Conservation (phyloP, 164 flowering plant genomes). For the Protea cynaroides region DNA sequence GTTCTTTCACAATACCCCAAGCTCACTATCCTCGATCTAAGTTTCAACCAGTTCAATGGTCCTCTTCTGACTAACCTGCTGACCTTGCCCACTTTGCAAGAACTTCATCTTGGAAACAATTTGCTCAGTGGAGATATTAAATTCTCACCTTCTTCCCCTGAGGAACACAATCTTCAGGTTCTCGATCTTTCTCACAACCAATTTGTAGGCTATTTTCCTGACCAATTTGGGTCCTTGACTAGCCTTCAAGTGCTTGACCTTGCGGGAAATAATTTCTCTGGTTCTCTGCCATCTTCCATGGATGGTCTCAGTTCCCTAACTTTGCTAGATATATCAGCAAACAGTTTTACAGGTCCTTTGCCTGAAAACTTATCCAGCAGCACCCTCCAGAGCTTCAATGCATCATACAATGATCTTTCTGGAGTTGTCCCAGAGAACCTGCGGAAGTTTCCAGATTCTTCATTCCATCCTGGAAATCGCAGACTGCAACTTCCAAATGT, state of each 20-base stretch:
- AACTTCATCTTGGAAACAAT: slow-evolving; percentile 67
- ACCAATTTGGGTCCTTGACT: slow-evolving; percentile 47
- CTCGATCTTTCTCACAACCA: slow-evolving; percentile 83
- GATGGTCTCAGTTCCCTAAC: slow-evolving; percentile 38
- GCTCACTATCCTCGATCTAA: slow-evolving; percentile 68
- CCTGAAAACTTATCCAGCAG: slow-evolving; percentile 56
- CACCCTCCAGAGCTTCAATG: slow-evolving; percentile 62
- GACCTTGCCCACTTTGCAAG: slow-evolving; percentile 56
- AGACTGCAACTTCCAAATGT: slow-evolving; percentile 43
- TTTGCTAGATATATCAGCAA: slow-evolving; percentile 70
- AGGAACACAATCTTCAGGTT: slow-evolving; percentile 40
- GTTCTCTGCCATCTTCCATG: slow-evolving; percentile 72
- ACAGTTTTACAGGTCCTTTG: slow-evolving; percentile 72
- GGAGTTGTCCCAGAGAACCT: slow-evolving; percentile 83
- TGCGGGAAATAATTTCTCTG: slow-evolving; percentile 69
- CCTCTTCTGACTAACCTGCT: slow-evolving; percentile 47
- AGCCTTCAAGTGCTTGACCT: slow-evolving; percentile 59
- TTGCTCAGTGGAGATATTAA: slow-evolving; percentile 42
- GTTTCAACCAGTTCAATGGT: slow-evolving; percentile 70
- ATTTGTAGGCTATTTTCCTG: slow-evolving; percentile 64
- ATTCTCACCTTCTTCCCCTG: slow-evolving; percentile 36
- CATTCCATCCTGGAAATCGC: slow-evolving; percentile 85
- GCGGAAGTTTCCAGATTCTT: slow-evolving; percentile 63
- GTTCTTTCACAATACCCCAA: slow-evolving; percentile 59
- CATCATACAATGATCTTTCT: slow-evolving; percentile 77